phyloP scores from a whole-genome alignment of 1,284 basidiomycete genomes.

The Farysia itapuensis region DNA sequence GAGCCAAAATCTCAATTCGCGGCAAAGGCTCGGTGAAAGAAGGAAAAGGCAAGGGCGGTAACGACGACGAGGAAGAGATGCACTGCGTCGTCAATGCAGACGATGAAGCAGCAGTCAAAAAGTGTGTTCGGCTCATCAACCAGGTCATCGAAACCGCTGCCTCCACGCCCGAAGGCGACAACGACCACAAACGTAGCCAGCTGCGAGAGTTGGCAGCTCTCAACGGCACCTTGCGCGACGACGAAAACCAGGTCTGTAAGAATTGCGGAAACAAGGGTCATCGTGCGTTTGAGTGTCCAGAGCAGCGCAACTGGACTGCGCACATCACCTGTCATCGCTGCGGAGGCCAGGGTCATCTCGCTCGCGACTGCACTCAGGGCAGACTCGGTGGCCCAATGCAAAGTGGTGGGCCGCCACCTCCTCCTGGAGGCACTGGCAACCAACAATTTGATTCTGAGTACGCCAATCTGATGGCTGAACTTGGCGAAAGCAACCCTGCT shows the following conservation, averaged over 20 bases:
- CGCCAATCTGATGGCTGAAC: slow-evolving; percentile 93
- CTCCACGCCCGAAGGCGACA: slow-evolving; percentile 97
- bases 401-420: slow-evolving; percentile 64
- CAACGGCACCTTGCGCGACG: slow-evolving; percentile 97
- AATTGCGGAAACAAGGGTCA: slow-evolving; percentile 87
- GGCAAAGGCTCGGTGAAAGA: slow-evolving; percentile 99
- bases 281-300: slow-evolving; percentile 59
- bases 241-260: slow-evolving; percentile 98
- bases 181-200: slow-evolving; percentile 99
- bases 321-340: slow-evolving; percentile 58
- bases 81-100: slow-evolving; percentile 97
- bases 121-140: slow-evolving; percentile 93
- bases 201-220: slow-evolving; percentile 94
- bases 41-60: slow-evolving; percentile 88
- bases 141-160: slow-evolving; percentile 97
- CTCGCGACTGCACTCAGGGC: slow-evolving; percentile 52
- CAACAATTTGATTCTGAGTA: slow-evolving; percentile 89
- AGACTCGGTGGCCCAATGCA: slow-evolving; percentile 69
- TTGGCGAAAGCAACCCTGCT: slow-evolving; percentile 76
- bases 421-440: slow-evolving; percentile 44
- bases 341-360: slow-evolving; percentile 57
- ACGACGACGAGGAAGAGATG: slow-evolving; percentile 94
- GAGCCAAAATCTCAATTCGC: slow-evolving; percentile 96
- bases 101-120: slow-evolving; percentile 82
- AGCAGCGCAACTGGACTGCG: slow-evolving; percentile 55